These are phyloP conservation scores for Psilocybe cubensis DNA, from an alignment of 768 basidiomycete species.

Conservation along the genomic window DNA sequence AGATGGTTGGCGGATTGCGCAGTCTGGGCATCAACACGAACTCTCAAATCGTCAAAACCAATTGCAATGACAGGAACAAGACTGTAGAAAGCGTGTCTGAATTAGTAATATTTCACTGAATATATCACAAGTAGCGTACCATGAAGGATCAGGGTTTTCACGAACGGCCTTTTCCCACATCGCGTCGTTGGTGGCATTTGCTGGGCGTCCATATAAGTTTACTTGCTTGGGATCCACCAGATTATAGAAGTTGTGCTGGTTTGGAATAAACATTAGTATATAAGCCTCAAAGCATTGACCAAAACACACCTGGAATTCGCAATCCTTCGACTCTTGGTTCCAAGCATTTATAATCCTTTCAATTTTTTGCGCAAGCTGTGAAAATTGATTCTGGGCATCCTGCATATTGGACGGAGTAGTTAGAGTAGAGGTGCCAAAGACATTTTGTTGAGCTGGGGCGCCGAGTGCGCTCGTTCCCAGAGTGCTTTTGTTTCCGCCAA, in stretches of 20 bases:
- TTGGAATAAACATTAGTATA: background rate
- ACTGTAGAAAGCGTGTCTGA: conserved; percentile 36
- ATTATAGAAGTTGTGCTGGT: conserved; percentile 84
- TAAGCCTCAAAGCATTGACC: background rate
- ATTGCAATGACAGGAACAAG: conserved; percentile 80
- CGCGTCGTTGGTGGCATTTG: conserved; percentile 70
- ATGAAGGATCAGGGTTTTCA: conserved; percentile 82
- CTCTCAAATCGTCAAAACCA: conserved; percentile 82
- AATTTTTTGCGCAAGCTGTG: conserved; percentile 57
- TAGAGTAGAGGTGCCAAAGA: conserved; percentile 33
- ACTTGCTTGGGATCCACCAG: conserved; percentile 74
- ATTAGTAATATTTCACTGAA: background rate
- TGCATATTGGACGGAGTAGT: conserved; percentile 36
- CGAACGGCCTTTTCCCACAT: conserved; percentile 79
- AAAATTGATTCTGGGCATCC: conserved; percentile 65
- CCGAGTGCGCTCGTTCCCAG: conserved; percentile 22
- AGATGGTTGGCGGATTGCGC: conserved; percentile 68
- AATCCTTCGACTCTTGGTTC: conserved; percentile 68
- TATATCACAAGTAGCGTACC: conserved; percentile 47
- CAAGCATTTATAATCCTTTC: conserved; percentile 71
- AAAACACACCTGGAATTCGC: conserved; percentile 73
- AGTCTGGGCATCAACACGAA: conserved; percentile 77
- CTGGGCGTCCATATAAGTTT: conserved; percentile 68
- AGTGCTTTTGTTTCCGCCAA: conserved; percentile 27
- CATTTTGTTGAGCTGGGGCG: conserved; percentile 26